phyloP scores from a whole-genome alignment of 495 filamentous ascomycete genomes.

The Hypoxylon cercidicola region DNA sequence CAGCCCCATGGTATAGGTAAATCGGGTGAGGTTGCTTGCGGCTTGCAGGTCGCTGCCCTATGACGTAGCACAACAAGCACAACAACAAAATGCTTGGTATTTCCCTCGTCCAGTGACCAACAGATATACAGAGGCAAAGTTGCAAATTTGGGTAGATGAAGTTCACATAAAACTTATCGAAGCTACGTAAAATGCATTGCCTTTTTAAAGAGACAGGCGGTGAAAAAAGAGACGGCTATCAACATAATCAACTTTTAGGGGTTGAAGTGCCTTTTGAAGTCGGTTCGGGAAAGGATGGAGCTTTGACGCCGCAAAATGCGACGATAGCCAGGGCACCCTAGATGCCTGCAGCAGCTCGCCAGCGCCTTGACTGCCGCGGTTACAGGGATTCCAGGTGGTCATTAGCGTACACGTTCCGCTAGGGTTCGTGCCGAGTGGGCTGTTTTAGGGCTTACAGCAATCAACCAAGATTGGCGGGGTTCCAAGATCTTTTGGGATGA shows the following conservation, averaged over 20 bases:
- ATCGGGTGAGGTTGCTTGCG: neutral
- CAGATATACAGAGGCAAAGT: neutral
- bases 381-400: slow-evolving; percentile 16
- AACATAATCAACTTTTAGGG: slow-evolving; percentile 22
- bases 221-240: slow-evolving; percentile 2
- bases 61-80: slow-evolving; percentile 22
- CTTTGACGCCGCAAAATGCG: slow-evolving; percentile 32
- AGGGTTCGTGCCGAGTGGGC: slow-evolving; percentile 17
- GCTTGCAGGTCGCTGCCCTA: slow-evolving; percentile 18
- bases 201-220: neutral
- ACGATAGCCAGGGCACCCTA: slow-evolving; percentile 24
- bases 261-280: slow-evolving; percentile 22
- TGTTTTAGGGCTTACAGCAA: slow-evolving; percentile 21
- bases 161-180: neutral
- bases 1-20: slow-evolving; percentile 44
- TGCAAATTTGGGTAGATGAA: neutral
- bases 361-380: neutral
- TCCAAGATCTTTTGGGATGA: slow-evolving; percentile 5
- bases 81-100: no score
- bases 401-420: slow-evolving; percentile 20
- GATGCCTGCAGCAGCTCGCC: neutral
- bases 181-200: neutral
- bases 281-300: slow-evolving; percentile 3
- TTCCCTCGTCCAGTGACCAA: neutral
- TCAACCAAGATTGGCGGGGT: slow-evolving; percentile 26